phyloP scores from a whole-genome alignment of 2,329 filamentous ascomycete species.

The Stagonosporopsis chrysanthemi region DNA sequence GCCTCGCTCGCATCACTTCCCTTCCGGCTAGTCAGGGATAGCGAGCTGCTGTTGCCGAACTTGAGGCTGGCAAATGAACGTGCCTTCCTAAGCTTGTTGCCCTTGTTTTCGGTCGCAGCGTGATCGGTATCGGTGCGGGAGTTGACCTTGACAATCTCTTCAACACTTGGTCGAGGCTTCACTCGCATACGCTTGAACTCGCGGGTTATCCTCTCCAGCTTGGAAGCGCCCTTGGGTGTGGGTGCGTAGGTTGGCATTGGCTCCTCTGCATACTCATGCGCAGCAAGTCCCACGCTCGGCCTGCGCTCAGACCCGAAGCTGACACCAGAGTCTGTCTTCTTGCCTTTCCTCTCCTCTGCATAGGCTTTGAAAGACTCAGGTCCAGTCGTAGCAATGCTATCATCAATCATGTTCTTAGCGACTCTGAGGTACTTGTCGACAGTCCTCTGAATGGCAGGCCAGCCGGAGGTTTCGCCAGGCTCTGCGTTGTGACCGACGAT shows the following conservation, averaged over 20 bases:
- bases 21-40: slow-evolving; percentile 43
- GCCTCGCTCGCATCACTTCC: slow-evolving; percentile 42
- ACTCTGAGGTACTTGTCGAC: slow-evolving; percentile 66
- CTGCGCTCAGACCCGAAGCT: slow-evolving; percentile 59
- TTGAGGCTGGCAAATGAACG: slow-evolving; percentile 45
- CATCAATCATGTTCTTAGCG: slow-evolving; percentile 68
- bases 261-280: slow-evolving; percentile 36
- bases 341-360: slow-evolving; percentile 53
- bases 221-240: slow-evolving; percentile 51
- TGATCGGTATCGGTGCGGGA: slow-evolving; percentile 30
- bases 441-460: slow-evolving; percentile 57
- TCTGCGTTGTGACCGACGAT: slow-evolving; percentile 63
- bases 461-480: slow-evolving; percentile 62
- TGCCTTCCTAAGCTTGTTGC: slow-evolving; percentile 49
- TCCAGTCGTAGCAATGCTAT: slow-evolving; percentile 59
- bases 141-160: slow-evolving; percentile 53
- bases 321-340: slow-evolving; percentile 70
- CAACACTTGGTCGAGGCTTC: slow-evolving; percentile 60
- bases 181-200: slow-evolving; percentile 66
- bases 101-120: slow-evolving; percentile 33
- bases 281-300: slow-evolving; percentile 39
- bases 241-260: slow-evolving; percentile 28
- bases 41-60: slow-evolving; percentile 40
- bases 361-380: slow-evolving; percentile 45
- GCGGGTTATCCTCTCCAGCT: slow-evolving; percentile 66